Percentiles rank a stretch among this genome's conserved stretches.
Evolutionary conservation across 1,284 basidiomycete genomes (phyloP).

Genomic region (Moesziomyces sp.): DNA sequence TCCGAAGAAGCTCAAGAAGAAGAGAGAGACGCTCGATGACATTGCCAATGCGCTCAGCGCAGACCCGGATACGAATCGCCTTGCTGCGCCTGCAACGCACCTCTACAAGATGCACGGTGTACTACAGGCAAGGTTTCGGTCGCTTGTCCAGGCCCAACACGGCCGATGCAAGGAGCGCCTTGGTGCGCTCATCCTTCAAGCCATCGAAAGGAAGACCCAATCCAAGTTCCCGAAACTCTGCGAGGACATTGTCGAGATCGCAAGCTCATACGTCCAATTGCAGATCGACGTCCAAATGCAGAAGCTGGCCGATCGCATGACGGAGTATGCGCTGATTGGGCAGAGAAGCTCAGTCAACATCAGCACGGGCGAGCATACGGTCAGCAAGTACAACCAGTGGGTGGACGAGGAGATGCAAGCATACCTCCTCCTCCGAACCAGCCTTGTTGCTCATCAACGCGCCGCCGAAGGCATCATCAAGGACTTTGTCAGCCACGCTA

Average conservation of each 20-base stretch:
- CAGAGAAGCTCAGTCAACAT: not conserved
- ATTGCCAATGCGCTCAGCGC: not conserved
- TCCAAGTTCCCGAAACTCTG: conserved; percentile 5
- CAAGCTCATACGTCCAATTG: conserved; percentile 4
- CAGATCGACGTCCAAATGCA: conserved; percentile 15
- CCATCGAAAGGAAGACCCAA: not conserved
- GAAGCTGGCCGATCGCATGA: conserved; percentile 6
- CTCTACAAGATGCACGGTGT: conserved; percentile 1
- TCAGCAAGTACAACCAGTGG: conserved; percentile 9
- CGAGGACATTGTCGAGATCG: conserved; percentile 11
- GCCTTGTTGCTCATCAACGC: not conserved
- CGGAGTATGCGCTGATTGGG: conserved; percentile 4
- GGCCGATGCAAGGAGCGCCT: not conserved
- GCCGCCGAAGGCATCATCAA: not conserved
- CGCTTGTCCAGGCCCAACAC: conserved; percentile 3
- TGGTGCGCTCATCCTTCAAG: conserved; percentile 2
- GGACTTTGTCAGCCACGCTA: not conserved
- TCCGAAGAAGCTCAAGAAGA: not conserved
- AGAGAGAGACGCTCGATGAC: not conserved
- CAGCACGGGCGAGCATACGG: not conserved
- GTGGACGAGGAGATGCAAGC: conserved; percentile 3
- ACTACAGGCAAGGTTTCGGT: conserved; percentile 16
- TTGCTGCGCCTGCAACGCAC: not conserved
- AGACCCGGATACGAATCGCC: not conserved
- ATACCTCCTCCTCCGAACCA: conserved; percentile 6